phyloP scores from a whole-genome alignment of 2,329 filamentous ascomycete genomes.

The Rhynchosporium secalis region DNA sequence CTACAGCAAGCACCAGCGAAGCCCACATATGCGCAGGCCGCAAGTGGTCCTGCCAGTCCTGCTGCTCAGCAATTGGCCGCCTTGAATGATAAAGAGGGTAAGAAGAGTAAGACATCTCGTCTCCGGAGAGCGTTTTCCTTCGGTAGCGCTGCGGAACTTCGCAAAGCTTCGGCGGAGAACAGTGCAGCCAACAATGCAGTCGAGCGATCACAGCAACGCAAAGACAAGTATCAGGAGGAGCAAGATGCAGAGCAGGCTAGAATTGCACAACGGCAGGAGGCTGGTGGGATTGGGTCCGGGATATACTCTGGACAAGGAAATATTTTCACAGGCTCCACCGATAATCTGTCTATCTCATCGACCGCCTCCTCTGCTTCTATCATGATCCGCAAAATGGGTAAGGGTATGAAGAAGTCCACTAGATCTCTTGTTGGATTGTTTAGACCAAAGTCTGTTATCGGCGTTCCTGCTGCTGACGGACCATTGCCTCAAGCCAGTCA shows the following conservation, averaged over 20 bases:
- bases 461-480: conserved; percentile 70
- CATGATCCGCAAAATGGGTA: conserved; percentile 98
- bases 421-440: conserved; percentile 92
- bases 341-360: conserved; percentile 90
- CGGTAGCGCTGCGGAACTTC: conserved; percentile 88
- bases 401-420: conserved; percentile 93
- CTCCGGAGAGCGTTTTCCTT: conserved; percentile 93
- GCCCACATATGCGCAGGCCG: conserved; percentile 38
- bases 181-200: conserved; percentile 43
- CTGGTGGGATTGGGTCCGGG: conserved; percentile 83
- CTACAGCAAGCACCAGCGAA: conserved; percentile 35
- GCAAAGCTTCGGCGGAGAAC: conserved; percentile 69
- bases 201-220: conserved; percentile 61
- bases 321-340: conserved; percentile 86
- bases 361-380: conserved; percentile 87
- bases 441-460: conserved; percentile 87
- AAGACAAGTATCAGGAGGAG: conserved; percentile 59
- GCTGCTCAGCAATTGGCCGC: conserved; percentile 84
- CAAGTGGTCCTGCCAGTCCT: conserved; percentile 47
- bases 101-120: conserved; percentile 82
- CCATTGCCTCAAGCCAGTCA: conserved; percentile 67
- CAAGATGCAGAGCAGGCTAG: conserved; percentile 85
- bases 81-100: conserved; percentile 78
- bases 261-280: conserved; percentile 91
- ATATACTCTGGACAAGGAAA: conserved; percentile 88